These are phyloP conservation scores for Neurospora sp. DNA, from an alignment of 495 filamentous ascomycete genomes.

Conservation along the genomic window DNA sequence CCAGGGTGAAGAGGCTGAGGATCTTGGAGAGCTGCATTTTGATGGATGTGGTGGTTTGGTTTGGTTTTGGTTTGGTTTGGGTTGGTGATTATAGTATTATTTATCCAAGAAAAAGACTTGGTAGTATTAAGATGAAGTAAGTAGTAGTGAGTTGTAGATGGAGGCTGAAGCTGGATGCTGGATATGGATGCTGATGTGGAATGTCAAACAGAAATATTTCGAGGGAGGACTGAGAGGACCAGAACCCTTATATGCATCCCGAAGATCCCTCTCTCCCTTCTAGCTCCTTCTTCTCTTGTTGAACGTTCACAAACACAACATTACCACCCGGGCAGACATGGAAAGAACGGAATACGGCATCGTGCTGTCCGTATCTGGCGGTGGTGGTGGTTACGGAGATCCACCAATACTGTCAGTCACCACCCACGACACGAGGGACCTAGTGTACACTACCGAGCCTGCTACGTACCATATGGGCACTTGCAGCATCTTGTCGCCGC, in stretches of 20 bases:
- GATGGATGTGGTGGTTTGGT: constrained; percentile 3
- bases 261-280: background rate
- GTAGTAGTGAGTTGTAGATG: background rate
- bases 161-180: background rate
- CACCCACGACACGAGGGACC: background rate
- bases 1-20: constrained; percentile 27
- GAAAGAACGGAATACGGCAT: background rate
- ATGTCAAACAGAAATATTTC: background rate
- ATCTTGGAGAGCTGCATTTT: constrained; percentile 44
- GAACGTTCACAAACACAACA: background rate
- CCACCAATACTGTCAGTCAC: background rate
- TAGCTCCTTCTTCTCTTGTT: background rate
- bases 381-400: background rate
- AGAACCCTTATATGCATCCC: background rate
- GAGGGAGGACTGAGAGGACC: background rate
- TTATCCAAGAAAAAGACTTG: background rate
- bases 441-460: background rate
- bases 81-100: background rate
- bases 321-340: background rate
- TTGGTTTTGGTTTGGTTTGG: background rate
- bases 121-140: background rate
- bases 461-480: background rate
- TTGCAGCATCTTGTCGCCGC: background rate
- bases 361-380: background rate
- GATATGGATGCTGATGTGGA: background rate